Base-by-base conservation (phyloP, 768 basidiomycete species). In the Lactifluus hygrophoroides region DNA sequence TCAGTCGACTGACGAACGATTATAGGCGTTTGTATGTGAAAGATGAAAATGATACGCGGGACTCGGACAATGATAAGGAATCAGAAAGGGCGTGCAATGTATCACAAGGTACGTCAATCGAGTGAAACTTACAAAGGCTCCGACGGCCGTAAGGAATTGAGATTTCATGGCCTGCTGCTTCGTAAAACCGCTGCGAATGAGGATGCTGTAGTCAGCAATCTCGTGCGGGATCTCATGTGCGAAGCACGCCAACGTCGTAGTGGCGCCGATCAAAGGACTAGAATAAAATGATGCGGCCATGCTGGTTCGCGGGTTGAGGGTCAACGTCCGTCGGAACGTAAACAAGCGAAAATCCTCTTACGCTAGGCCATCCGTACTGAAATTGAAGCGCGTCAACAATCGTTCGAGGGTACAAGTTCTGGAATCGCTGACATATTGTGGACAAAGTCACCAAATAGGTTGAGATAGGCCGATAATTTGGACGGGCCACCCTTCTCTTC, bases 251-350 rank as follows among this genome's bases (percentile, higher is more conserved):
- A 95, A 78, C n/a, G 92, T 93, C 3, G 92, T 94, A 43, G 92
- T 94, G 35, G 93, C 92, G 43, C 93, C 93, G 61, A 95, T 90
- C 57, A 93, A 75, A 3, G 93, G 93, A 34, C 89, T 90, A n/a
- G 90, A 91, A 69, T 94, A 94, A 76, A 94, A 95, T n/a, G 90
- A 92, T 52, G 93, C 92, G 16, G 91, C 88, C 89, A 95, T 93
- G 32, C 90, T 92, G 64, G 55, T 35, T 48, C 34, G 60, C 40
- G 54, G 27, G 25, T 40, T 35, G 40, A 45, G 23, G 53, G 38
- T 25, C 28, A 21, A 34, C 9, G 37, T 43, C 23, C 11, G 42
- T 52, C 60, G 55, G 61, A 56, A 63, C 62, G 58, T n/a, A 50
- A 62, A 63, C 49, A 49, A 19, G 37, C 42, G 32, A 14, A 51